phyloP scores from a whole-genome alignment of 2,329 filamentous ascomycete genomes.

The Colletotrichum plurivorum region DNA sequence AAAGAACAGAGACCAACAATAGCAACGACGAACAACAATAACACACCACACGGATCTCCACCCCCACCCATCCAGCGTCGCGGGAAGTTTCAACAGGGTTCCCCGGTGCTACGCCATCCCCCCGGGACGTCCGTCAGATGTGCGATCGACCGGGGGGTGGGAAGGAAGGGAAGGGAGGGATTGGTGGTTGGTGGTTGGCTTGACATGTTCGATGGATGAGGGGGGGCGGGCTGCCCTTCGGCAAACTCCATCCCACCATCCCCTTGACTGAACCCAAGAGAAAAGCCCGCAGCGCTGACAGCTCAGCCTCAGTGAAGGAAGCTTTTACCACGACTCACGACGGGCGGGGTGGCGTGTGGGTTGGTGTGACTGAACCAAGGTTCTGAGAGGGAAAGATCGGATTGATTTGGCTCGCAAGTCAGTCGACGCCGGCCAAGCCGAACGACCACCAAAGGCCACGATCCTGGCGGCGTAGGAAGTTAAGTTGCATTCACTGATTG shows the following conservation, averaged over 20 bases:
- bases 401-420: neutral
- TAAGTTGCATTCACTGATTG: neutral
- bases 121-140: neutral
- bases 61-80: slow-evolving; percentile 26
- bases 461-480: neutral
- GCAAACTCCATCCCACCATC: neutral
- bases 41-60: slow-evolving; percentile 16
- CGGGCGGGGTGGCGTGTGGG: neutral
- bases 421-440: neutral
- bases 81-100: slow-evolving; percentile 30
- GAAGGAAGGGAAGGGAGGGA: no score
- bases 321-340: slow-evolving; percentile 14
- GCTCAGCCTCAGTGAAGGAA: slow-evolving; percentile 15
- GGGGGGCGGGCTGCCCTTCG: no score
- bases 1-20: no score
- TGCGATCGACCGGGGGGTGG: neutral
- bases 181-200: no score
- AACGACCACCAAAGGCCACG: neutral
- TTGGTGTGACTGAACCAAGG: neutral
- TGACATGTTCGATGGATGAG: no score
- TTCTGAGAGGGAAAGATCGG: slow-evolving; percentile 17
- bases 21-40: no score
- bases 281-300: neutral
- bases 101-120: slow-evolving; percentile 7
- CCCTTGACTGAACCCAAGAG: neutral